Evolutionary conservation across 108 stramenopile genomes (phyloP).

Genomic region (Cyclotella cryptica): DNA sequence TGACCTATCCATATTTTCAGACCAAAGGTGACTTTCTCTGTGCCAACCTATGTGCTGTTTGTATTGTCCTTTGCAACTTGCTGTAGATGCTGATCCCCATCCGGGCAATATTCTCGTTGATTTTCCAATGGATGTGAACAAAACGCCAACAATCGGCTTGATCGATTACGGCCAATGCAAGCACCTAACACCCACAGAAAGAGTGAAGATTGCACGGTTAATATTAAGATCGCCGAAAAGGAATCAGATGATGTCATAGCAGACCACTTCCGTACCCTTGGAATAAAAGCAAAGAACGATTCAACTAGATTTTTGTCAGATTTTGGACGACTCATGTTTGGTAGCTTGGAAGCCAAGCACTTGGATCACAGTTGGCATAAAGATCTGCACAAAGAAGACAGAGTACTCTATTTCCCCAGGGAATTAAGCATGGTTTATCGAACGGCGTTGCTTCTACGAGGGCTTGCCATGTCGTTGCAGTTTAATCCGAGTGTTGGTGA

Average conservation of each 20-base stretch:
- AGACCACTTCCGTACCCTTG: constrained; percentile 64
- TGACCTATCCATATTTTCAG: background rate
- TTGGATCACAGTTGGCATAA: constrained; percentile 69
- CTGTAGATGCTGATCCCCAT: constrained; percentile 55
- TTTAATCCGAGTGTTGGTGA: constrained; percentile 72
- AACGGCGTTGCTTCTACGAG: constrained; percentile 68
- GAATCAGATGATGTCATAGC: constrained; percentile 71
- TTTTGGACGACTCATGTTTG: constrained; percentile 81
- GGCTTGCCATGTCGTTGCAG: constrained; percentile 78
- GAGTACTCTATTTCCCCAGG: constrained; percentile 74
- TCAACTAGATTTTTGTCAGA: constrained; percentile 73
- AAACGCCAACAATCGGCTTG: constrained; percentile 38
- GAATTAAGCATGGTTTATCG: constrained; percentile 82
- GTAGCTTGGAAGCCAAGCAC: constrained; percentile 63
- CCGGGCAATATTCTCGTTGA: constrained; percentile 68
- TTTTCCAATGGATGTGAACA: constrained; percentile 29
- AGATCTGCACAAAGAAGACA: constrained; percentile 65
- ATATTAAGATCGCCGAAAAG: constrained; percentile 77
- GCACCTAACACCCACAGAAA: constrained; percentile 58
- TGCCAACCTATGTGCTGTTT: too few species aligned
- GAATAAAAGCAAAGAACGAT: constrained; percentile 71
- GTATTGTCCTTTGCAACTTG: too few species aligned
- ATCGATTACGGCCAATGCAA: constrained; percentile 86
- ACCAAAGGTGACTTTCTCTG: background rate
- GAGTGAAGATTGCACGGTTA: constrained; percentile 60